Evolutionary conservation across 768 basidiomycete genomes (phyloP).

Genomic region (Trametes meyenii): DNA sequence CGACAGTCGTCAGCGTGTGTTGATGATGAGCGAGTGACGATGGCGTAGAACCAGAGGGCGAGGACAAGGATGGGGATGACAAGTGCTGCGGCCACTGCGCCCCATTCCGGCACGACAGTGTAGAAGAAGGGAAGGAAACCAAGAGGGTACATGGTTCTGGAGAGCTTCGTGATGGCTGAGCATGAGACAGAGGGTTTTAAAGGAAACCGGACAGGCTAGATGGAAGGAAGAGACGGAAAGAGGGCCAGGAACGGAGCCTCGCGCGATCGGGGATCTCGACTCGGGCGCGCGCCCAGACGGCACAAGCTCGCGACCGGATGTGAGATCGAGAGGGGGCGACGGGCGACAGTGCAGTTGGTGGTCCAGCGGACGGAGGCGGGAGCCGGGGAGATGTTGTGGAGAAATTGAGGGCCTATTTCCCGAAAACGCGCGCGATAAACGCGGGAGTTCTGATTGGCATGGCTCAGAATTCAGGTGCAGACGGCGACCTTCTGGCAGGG

Average conservation of each 20-base stretch:
- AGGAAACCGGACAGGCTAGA: conserved; percentile 8
- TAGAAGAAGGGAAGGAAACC: conserved; percentile 43
- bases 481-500: conserved; percentile 5
- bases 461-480: conserved; percentile 18
- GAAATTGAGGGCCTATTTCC: conserved; percentile 10
- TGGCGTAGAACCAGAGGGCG: conserved; percentile 40
- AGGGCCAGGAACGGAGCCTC: conserved; percentile 10
- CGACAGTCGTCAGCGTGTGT: conserved; percentile 38
- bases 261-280: conserved; percentile 20
- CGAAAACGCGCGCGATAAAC: conserved; percentile 14
- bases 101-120: conserved; percentile 39
- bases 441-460: conserved; percentile 18
- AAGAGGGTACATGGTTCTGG: conserved; percentile 44
- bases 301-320: conserved; percentile 20
- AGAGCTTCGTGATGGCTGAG: conserved; percentile 14
- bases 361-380: neutral
- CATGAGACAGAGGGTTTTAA: conserved; percentile 25
- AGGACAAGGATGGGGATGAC: conserved; percentile 40
- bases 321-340: conserved; percentile 7
- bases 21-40: conserved; percentile 8
- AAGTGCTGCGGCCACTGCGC: conserved; percentile 38
- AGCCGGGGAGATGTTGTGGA: conserved; percentile 1
- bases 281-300: conserved; percentile 5
- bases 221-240: neutral
- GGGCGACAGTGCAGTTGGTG: conserved; percentile 5